Evolutionary conservation across 225 moss, liverwort and hornwort species (phyloP), one percentile per base, ranked within the genome.

Genomic region (Ulota crispa): DNA sequence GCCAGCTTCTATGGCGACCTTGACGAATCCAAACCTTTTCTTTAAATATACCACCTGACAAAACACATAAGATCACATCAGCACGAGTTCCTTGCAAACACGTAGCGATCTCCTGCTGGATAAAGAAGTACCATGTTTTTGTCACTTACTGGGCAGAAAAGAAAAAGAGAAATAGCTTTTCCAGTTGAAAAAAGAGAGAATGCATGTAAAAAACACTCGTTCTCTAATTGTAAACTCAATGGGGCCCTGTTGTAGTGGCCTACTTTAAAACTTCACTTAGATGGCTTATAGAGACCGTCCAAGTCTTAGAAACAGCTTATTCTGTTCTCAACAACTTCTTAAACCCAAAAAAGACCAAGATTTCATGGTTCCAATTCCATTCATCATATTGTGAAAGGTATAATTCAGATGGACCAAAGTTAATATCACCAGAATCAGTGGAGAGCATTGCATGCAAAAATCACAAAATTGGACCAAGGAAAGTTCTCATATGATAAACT

Each of bases 1-100:
- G 64, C 94, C 94, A 80, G 90, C 81, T 91, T 98, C 92, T 4
- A 98, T 84, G 67, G 94, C 98, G 80, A 89, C 86, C 78, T 94
- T 93, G 42, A 95, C 78, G 42, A 98, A 98, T 42, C 95, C 98
- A 76, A 78, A 87, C 62, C 94, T 87, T 64, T 81, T 93, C 87
- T 86, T 92, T 11, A 98, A 72, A 79, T 87, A 94, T n/a, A 93
- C 91, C 30, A 93, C 94, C 94, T 96, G 90, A 73, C 15, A 68
- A 68, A 78, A 67, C 68, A 78, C 34, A 81, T 47, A 50, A 55
- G 20, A 81, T 39, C 54, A 15, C 71, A 67, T 64, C 27, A 77
- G 20, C 45, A 71, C 59, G 19, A 41, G 24, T 45, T 8, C 42
- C 27, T 24, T 54, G 31, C 7, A 10, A 53, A 9, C 9, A 34